Conservation (phyloP, 202 grass and related monocot genomes). For the Cymbopogon flexuosus region DNA sequence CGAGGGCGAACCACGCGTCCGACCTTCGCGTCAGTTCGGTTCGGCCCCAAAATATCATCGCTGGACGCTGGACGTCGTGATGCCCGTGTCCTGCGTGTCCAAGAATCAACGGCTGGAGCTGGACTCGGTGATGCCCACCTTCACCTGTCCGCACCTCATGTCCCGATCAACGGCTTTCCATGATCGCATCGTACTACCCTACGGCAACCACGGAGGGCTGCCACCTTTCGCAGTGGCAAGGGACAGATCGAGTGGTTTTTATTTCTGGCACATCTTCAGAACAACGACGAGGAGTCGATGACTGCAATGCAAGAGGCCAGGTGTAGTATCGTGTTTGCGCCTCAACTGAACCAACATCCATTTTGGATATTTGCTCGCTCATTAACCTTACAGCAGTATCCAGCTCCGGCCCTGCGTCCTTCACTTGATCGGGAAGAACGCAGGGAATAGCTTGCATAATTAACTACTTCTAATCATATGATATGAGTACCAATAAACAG, state of each 20-base stretch:
- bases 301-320: not conserved
- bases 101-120: not conserved
- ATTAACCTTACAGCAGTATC: constrained; percentile 31
- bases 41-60: not conserved
- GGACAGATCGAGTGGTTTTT: not conserved
- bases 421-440: not conserved
- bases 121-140: not conserved
- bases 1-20: not conserved
- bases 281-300: not conserved
- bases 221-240: not conserved
- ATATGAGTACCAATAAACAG: constrained; percentile 16
- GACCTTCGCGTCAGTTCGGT: too few relatives aligned
- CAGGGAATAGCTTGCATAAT: constrained; percentile 18
- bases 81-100: not conserved
- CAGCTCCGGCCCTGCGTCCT: not conserved
- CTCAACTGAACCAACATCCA: constrained; percentile 25
- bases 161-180: not conserved
- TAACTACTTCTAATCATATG: not conserved
- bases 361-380: constrained; percentile 30
- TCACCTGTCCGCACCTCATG: not conserved
- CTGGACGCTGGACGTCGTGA: not conserved
- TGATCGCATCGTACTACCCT: not conserved
- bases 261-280: not conserved
- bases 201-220: not conserved
- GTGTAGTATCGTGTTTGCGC: not conserved